Percentiles rank a stretch among this genome's conserved stretches.
phyloP scores from a whole-genome alignment of 176 grass and related monocot species.

The Zea mays region Zm-B73-REFERENCE-NAM-5.0 NC_050100.1:223742501-223743000 shows the following conservation, averaged over 20 bases:
- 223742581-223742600: background rate
- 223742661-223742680: background rate
- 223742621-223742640: background rate
- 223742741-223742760: background rate
- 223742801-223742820: background rate
- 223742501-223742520: background rate
- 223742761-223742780: too few species aligned
- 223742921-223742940: conserved; percentile 1
- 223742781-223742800: too few species aligned
- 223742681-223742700: background rate
- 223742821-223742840: background rate
- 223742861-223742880: background rate
- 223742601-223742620: background rate
- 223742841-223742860: background rate
- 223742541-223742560: conserved; percentile 29
- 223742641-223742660: background rate
- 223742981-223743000: background rate
- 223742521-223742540: background rate
- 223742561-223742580: background rate
- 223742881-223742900: background rate
- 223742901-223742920: background rate
- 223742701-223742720: background rate
- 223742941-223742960: background rate
- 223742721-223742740: background rate
- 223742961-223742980: background rate